Base-by-base conservation (phyloP, 225 moss, liverwort and hornwort genomes). In the Marchantia paleacea region DNA sequence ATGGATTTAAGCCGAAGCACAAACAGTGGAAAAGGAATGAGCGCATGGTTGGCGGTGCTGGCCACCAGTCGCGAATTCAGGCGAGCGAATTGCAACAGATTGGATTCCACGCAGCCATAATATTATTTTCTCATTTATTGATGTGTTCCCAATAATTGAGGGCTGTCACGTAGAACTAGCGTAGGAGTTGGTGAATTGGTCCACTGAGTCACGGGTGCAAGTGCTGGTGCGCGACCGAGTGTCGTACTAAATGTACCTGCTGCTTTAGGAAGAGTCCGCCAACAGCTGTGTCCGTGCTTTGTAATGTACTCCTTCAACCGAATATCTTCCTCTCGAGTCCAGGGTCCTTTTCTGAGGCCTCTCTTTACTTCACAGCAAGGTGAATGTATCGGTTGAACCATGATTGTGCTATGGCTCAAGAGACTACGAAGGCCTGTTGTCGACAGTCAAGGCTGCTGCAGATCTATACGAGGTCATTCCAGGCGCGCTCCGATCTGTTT, bases 211-310 rank as follows among this genome's bases (percentile, higher is more conserved):
- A 39, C n/a, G n/a, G n/a, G n/a, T n/a, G n/a, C n/a, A n/a, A n/a
- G n/a, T n/a, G n/a, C n/a, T n/a, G n/a, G n/a, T n/a, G n/a, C n/a
- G 14, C 19, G 57, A 57, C 1, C 39, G 39, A 39, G 39, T 5
- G 39, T 39, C 16, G 16, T 55, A 0, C 9, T n/a, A 6, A 15
- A 85, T 63, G 64, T 73, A 86, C 86, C 86, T 86, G 86, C 86
- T 7, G 86, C 62, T 79, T 86, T 86, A 55, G 86, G 86, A 7
- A 86, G 83, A 26, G 83, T 86, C 22, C 86, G 75, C 86, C 86
- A 86, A 83, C 86, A 86, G 55, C 81, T 86, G 51, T 86, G 84
- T 28, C 86, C 86, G 49, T 86, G 80, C 78, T 78, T 84, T 31
- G 79, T 86, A 63, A 86, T 81, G 76, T 83, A 86, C 28, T 84